Conservation (phyloP, 345 rosid genomes). For the Acer yangbiense region DNA sequence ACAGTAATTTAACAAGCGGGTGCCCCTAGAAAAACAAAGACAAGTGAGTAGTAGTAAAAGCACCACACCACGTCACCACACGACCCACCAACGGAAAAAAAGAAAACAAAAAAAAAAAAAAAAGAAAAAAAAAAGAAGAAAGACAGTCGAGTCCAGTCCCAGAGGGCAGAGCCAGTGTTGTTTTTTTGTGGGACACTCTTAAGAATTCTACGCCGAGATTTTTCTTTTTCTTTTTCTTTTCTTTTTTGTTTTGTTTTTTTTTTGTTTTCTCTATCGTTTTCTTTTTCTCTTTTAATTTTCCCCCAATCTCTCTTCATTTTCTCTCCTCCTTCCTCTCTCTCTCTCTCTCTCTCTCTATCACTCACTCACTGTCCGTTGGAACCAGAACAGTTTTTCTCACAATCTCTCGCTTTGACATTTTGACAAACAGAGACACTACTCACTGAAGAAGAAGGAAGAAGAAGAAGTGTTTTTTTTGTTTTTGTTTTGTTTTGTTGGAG, state of each 20-base stretch:
- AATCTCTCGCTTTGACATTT: neutral
- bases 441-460: neutral
- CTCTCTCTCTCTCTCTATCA: slow-evolving; percentile 29
- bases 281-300: slow-evolving; percentile 11
- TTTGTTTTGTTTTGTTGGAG: neutral
- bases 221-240: slow-evolving; percentile 6
- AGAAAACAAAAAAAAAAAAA: neutral
- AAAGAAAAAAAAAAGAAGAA: neutral
- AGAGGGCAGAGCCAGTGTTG: slow-evolving; percentile 1
- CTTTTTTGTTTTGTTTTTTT: neutral
- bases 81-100: neutral
- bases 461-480: too few species aligned
- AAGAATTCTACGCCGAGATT: slow-evolving; percentile 22
- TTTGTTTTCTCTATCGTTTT: slow-evolving; percentile 4
- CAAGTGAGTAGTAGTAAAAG: too few species aligned
- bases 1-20: slow-evolving; percentile 29
- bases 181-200: slow-evolving; percentile 23
- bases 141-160: neutral
- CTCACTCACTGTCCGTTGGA: slow-evolving; percentile 59
- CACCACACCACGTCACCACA: too few species aligned
- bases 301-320: slow-evolving; percentile 17
- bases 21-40: slow-evolving; percentile 25
- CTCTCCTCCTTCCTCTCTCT: slow-evolving; percentile 24
- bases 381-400: slow-evolving; percentile 56
- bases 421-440: neutral